Evolutionary conservation across 768 basidiomycete genomes (phyloP).

Genomic region (Xerocomellus dryophilus): DNA sequence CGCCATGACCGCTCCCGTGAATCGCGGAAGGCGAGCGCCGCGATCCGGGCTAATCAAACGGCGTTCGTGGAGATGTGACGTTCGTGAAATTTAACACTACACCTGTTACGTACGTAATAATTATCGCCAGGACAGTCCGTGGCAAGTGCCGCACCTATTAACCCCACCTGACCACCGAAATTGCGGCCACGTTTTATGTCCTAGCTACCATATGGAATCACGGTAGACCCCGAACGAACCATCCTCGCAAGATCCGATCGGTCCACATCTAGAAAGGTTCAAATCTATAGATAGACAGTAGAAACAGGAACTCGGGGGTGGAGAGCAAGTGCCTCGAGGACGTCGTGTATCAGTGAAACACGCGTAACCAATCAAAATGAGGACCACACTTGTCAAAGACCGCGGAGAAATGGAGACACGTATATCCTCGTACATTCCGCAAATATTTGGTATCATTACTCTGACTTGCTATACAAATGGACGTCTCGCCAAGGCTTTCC

Average conservation of each 20-base stretch:
- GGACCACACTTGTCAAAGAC: conserved; percentile 8
- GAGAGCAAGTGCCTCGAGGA: conserved; percentile 20
- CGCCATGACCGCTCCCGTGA: conserved; percentile 18
- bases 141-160: conserved; percentile 9
- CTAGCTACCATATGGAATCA: conserved; percentile 13
- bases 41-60: conserved; percentile 26
- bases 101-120: conserved; percentile 23
- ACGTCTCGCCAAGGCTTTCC: conserved; percentile 37
- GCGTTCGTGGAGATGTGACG: conserved; percentile 22
- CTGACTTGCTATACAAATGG: conserved; percentile 18
- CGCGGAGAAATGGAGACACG: conserved; percentile 24
- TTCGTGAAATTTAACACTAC: conserved; percentile 13
- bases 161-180: conserved; percentile 16
- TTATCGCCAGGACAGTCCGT: conserved; percentile 15
- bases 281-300: conserved; percentile 30
- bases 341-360: conserved; percentile 23
- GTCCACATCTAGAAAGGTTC: background rate
- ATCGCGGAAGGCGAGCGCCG: conserved; percentile 24
- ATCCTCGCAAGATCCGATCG: conserved; percentile 20
- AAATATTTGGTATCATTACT: conserved; percentile 9
- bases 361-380: conserved; percentile 16
- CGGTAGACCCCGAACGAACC: conserved; percentile 15
- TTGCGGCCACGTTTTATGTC: conserved; percentile 11
- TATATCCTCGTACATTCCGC: conserved; percentile 1
- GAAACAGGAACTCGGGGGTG: conserved; percentile 28